Evolutionary conservation across 2,329 filamentous ascomycete genomes (phyloP).

Genomic region (Didymella pomorum): DNA sequence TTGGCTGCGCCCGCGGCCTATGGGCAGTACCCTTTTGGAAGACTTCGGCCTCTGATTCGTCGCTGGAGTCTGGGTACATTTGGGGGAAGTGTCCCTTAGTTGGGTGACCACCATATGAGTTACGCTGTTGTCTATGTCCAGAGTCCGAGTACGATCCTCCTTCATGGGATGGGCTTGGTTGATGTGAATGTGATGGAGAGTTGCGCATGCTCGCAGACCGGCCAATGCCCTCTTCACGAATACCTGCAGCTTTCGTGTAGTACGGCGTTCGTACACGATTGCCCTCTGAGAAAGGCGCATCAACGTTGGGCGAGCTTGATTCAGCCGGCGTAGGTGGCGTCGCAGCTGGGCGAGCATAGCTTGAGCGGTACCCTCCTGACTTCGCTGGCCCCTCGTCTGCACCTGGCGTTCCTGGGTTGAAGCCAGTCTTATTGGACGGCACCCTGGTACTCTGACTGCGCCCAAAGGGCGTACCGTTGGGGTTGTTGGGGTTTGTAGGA

Average conservation of each 20-base stretch:
- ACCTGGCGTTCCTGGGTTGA: slow-evolving; percentile 66
- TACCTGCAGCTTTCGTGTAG: slow-evolving; percentile 59
- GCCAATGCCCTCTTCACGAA: slow-evolving; percentile 63
- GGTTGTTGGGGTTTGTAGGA: slow-evolving; percentile 36
- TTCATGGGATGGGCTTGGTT: slow-evolving; percentile 35
- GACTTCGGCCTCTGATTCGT: slow-evolving; percentile 34
- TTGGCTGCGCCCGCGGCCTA: slow-evolving; percentile 26
- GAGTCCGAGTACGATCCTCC: slow-evolving; percentile 43
- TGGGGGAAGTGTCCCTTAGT: slow-evolving; percentile 34
- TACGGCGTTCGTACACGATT: slow-evolving; percentile 64
- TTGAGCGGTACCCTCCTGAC: slow-evolving; percentile 55
- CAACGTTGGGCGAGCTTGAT: slow-evolving; percentile 30
- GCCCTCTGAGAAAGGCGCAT: slow-evolving; percentile 54
- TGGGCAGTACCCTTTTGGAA: slow-evolving; percentile 24
- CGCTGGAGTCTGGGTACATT: slow-evolving; percentile 44
- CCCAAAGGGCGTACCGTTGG: slow-evolving; percentile 49
- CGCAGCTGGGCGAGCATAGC: slow-evolving; percentile 46
- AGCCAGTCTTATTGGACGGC: slow-evolving; percentile 63
- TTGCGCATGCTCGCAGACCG: slow-evolving; percentile 64
- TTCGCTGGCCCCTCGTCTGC: slow-evolving; percentile 67
- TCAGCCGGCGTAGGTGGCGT: slow-evolving; percentile 33
- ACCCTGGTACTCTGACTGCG: slow-evolving; percentile 52
- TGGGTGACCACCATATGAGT: slow-evolving; percentile 34
- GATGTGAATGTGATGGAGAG: slow-evolving; percentile 49
- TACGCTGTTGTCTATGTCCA: slow-evolving; percentile 38